These are phyloP conservation scores for Tuber umbilicatum DNA, from an alignment of 495 filamentous ascomycete genomes.

Conservation along the genomic window DNA sequence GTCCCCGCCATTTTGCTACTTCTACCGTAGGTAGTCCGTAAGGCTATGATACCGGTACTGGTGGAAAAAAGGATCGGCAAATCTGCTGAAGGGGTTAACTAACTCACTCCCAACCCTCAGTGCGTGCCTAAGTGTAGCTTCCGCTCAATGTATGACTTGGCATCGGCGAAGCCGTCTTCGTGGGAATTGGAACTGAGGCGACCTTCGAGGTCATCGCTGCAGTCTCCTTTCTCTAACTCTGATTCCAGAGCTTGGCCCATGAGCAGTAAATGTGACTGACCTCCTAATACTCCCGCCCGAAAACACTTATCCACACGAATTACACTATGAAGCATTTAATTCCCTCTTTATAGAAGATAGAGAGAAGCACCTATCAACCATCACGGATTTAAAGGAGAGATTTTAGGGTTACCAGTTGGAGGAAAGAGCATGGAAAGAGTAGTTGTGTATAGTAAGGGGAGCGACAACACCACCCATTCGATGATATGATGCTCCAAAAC, in stretches of 20 bases:
- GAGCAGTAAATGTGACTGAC: constrained; percentile 69
- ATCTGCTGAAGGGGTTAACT: too few species aligned
- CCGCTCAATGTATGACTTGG: too few species aligned
- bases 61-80: too few species aligned
- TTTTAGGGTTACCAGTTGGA: constrained; percentile 60
- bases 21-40: too few species aligned
- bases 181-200: constrained; percentile 63
- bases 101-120: too few species aligned
- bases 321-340: constrained; percentile 51
- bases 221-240: constrained; percentile 53
- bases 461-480: constrained; percentile 67
- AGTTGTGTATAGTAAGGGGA: constrained; percentile 62
- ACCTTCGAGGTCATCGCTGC: constrained; percentile 66
- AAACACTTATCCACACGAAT: constrained; percentile 57
- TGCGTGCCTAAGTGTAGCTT: too few species aligned
- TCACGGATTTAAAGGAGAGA: constrained; percentile 59
- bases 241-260: constrained; percentile 52
- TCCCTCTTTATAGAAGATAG: constrained; percentile 57
- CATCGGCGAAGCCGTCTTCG: constrained; percentile 65
- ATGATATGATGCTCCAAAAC: constrained; percentile 68
- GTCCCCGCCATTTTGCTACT: too few species aligned
- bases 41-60: too few species aligned
- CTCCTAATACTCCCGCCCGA: constrained; percentile 60
- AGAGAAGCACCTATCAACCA: constrained; percentile 64
- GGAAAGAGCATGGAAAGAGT: constrained; percentile 50